Conservation (phyloP, 177 flowering plant genomes). For the Tripterygium wilfordii region DNA sequence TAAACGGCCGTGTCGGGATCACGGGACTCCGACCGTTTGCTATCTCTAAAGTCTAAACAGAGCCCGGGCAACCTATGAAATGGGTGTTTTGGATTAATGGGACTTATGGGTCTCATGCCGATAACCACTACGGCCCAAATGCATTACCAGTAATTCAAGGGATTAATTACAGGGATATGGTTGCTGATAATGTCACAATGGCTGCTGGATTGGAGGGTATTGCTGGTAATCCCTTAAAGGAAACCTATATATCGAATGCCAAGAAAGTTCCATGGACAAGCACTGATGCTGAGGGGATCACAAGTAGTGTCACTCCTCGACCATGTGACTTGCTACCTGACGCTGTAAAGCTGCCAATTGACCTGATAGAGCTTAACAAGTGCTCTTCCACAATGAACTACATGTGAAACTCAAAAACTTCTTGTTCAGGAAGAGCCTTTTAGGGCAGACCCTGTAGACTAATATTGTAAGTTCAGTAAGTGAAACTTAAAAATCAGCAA, state of each 20-base stretch:
- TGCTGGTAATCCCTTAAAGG: background rate
- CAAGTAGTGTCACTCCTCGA: slow-evolving; percentile 44
- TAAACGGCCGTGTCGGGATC: too few relatives aligned
- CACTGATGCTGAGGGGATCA: slow-evolving; percentile 42
- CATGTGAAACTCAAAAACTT: background rate
- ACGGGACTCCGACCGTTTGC: too few relatives aligned
- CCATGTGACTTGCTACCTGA: slow-evolving; percentile 40
- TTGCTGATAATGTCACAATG: slow-evolving; percentile 46
- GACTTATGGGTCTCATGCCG: slow-evolving; percentile 56
- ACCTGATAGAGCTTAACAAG: slow-evolving; percentile 23
- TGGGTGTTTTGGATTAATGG: slow-evolving; percentile 65
- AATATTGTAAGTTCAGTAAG: too few relatives aligned
- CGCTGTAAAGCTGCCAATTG: slow-evolving; percentile 32
- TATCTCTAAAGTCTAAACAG: too few relatives aligned
- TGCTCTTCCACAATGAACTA: slow-evolving; percentile 18
- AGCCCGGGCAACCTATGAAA: slow-evolving; percentile 72
- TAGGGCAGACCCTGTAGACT: too few relatives aligned
- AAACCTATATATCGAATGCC: background rate
- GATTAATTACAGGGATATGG: slow-evolving; percentile 51
- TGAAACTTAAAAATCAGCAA: too few relatives aligned
- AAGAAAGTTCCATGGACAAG: slow-evolving; percentile 50
- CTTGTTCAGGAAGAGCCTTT: background rate
- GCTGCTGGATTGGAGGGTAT: slow-evolving; percentile 7
- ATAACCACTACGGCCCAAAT: slow-evolving; percentile 42
- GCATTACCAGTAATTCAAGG: slow-evolving; percentile 56